phyloP scores from a whole-genome alignment of 2,329 filamentous ascomycete genomes.

The Aschersonia sp. region DNA sequence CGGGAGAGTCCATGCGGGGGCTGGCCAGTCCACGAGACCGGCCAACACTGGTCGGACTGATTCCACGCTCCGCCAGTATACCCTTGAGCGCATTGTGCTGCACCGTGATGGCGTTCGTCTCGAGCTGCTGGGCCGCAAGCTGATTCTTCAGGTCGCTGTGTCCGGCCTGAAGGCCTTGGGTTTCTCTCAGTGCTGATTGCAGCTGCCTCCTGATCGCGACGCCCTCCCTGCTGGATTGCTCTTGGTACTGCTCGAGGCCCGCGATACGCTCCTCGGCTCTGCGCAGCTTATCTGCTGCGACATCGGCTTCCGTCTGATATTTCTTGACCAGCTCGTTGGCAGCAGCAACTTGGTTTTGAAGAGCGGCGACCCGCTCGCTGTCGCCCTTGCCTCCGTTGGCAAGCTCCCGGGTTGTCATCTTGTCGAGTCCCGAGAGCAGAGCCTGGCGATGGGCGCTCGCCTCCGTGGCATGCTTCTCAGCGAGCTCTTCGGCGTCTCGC shows the following conservation, averaged over 20 bases:
- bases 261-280: slow-evolving; percentile 94
- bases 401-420: slow-evolving; percentile 43
- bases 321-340: slow-evolving; percentile 72
- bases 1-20: slow-evolving; percentile 58
- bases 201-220: slow-evolving; percentile 81
- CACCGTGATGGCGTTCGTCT: slow-evolving; percentile 84
- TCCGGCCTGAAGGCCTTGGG: slow-evolving; percentile 64
- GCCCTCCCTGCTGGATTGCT: slow-evolving; percentile 88
- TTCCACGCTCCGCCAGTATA: slow-evolving; percentile 75
- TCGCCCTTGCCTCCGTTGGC: slow-evolving; percentile 31
- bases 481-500: slow-evolving; percentile 74
- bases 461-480: slow-evolving; percentile 76
- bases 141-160: slow-evolving; percentile 73
- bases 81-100: slow-evolving; percentile 91
- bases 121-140: slow-evolving; percentile 73
- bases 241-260: slow-evolving; percentile 90
- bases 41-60: slow-evolving; percentile 59
- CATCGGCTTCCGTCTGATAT: slow-evolving; percentile 79
- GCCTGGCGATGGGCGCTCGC: slow-evolving; percentile 73
- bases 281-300: slow-evolving; percentile 74
- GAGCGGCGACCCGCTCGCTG: slow-evolving; percentile 52
- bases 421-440: slow-evolving; percentile 69
- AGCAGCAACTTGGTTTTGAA: slow-evolving; percentile 66
- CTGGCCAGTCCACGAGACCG: slow-evolving; percentile 56
- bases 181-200: slow-evolving; percentile 69